Evolutionary conservation across 75 land plant genomes (phyloP), one percentile per base, ranked within the genome.

Genomic region (Sequoiadendron giganteum): DNA sequence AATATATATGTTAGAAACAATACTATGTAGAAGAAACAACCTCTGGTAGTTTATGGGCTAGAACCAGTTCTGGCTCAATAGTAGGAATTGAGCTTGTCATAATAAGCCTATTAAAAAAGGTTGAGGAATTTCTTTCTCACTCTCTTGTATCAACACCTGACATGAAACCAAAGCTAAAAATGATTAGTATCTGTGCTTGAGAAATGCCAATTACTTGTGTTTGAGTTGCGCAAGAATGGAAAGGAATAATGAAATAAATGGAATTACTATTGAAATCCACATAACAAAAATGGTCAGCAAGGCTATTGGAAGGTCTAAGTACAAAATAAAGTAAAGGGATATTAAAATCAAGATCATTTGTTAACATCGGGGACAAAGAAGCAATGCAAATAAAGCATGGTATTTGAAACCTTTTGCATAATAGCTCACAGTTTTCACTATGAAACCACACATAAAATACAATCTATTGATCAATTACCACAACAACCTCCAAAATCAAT

Each of bases 11-110:
- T 73, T 13, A 45, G 25, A 82, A 82, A 2, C 25, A 25, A 13
- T 21, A 43, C n/a, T 42, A 43, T 28, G 11, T 18, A 82, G 84
- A 82, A 82, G 84, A 82, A 82, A 82, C 84, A 42, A 82, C 84
- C 84, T 82, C 84, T 14, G 84, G 47, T 5, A 82, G 30, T 11
- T 82, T 82, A 19, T 82, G 84, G 13, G 84, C 84, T 43, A 82
- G 84, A 82, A 43, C 84, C 16, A 82, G 84, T 45, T 82, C n/a
- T 45, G 84, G 84, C 28, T 42, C 84, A 6, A 82, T 82, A 8
- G 48, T 25, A 42, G 84, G 84, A 42, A 82, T 40, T 42, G 48
- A 43, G 45, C 30, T 45, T 25, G 45, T 45, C 84, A 82, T 82
- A 42, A 45, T 45, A 5, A 43, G 77, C 77, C 77, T 73, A 73